Conservation (phyloP, 345 rosid species). For the Streptanthus diversifolius region DNA sequence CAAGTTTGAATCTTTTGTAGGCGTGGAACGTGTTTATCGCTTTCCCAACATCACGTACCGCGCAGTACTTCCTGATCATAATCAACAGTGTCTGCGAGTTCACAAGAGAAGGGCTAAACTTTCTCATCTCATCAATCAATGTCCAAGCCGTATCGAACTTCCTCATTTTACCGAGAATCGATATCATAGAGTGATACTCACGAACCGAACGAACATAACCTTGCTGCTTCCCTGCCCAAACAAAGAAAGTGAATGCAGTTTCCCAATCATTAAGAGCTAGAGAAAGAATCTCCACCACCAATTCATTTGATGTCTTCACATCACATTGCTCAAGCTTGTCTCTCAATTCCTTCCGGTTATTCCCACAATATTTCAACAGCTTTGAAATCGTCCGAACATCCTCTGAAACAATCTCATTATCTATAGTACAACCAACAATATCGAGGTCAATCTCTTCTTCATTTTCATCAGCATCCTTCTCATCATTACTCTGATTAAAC, state of each 20-base stretch:
- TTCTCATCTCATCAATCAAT: conserved; percentile 84
- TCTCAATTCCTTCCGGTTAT: conserved; percentile 41
- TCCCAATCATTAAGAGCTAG: conserved; percentile 80
- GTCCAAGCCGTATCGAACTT: conserved; percentile 91
- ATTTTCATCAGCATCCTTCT: conserved; percentile 12
- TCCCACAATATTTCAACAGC: conserved; percentile 41
- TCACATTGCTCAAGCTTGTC: conserved; percentile 55
- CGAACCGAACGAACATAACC: conserved; percentile 56
- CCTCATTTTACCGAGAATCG: conserved; percentile 79
- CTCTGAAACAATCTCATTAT: conserved; percentile 30
- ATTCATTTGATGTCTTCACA: conserved; percentile 47
- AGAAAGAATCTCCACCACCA: conserved; percentile 73
- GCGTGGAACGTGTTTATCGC: conserved; percentile 84
- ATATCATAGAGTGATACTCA: conserved; percentile 74
- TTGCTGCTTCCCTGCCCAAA: conserved; percentile 73
- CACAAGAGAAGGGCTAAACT: conserved; percentile 48
- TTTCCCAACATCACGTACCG: conserved; percentile 71
- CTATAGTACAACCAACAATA: not conserved
- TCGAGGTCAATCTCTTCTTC: conserved; percentile 24
- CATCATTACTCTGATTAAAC: not conserved
- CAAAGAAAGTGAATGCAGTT: conserved; percentile 76
- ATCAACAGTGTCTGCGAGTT: conserved; percentile 74
- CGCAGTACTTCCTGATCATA: conserved; percentile 87
- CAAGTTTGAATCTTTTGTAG: conserved; percentile 56
- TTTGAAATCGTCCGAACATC: conserved; percentile 45